Evolutionary conservation across 2,329 filamentous ascomycete species (phyloP), one percentile per base, ranked within the genome.

Genomic region (Uncinocarpus reesii): DNA sequence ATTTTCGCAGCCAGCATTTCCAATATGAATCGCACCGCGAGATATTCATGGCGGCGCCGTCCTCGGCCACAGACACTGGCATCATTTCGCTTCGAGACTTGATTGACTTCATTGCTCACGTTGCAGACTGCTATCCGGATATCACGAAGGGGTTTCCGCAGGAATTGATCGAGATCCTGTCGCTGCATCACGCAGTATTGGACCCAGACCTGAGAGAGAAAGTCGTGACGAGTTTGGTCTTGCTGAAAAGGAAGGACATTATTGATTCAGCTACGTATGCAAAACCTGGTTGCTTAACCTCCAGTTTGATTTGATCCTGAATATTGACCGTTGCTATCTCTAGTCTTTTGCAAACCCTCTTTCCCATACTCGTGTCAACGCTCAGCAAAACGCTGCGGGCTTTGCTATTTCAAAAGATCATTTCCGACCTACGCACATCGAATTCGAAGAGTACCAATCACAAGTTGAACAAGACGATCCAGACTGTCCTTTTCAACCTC

Each of bases 21-120:
- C 89, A 95, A 65, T 96, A 95, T 76, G 82, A 89, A 65, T 83
- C 86, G 20, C 85, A 94, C 63, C 81, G 86, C 52, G 87, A 95
- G 61, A 87, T 96, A 57, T 95, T 96, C 69, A 76, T 95, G 60
- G 79, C 84, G 35, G 84, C 86, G 41, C 92, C 92, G 4, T 75
- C 81, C 11, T 83, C 83, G 7, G 83, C 84, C 44, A 85, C 86
- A 48, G 79, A 83, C 58, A 83, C 83, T 38, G 86, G 86, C 40
- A 74, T 90, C 50, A 80, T 92, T 47, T 87, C 86, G 10, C 84
- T 98, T 58, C 83, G 85, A 59, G 89, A 96, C 61, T 77, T 95
- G 57, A 84, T 98, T 58, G 90, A 96, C 61, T 85, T 98, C 59
- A 82, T 96, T 58, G 82, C 89, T 16, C 92, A 98, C 68, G 84